These are phyloP conservation scores for Thuja plicata DNA, from an alignment of 83 land plant species.

Conservation along the genomic window DNA sequence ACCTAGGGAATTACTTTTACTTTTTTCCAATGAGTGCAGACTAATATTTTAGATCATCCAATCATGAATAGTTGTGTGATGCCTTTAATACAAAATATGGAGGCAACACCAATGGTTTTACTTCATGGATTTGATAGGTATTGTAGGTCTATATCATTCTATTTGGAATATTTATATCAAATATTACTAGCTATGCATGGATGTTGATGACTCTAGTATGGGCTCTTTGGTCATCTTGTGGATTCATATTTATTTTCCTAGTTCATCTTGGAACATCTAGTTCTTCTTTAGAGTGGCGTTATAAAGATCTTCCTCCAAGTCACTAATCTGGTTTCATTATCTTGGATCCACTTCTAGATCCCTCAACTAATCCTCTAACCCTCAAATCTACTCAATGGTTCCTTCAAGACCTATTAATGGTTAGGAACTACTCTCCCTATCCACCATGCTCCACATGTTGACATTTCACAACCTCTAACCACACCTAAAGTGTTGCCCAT, in stretches of 20 bases:
- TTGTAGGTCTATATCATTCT: no score
- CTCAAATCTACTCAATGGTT: no score
- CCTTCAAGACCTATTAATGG: no score
- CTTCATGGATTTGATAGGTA: no score
- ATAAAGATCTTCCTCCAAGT: constrained; percentile 44
- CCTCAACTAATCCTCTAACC: no score
- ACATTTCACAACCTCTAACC: no score
- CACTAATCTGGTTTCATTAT: no score
- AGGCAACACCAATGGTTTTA: constrained; percentile 54
- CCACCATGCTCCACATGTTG: no score
- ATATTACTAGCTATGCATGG: not conserved
- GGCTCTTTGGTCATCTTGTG: constrained; percentile 4
- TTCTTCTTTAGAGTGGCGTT: constrained; percentile 94
- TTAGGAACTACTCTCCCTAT: no score
- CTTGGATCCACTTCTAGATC: no score
- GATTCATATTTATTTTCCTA: not conserved
- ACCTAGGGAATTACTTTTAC: no score
- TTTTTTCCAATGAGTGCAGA: constrained; percentile 37
- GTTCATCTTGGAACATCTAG: constrained; percentile 31
- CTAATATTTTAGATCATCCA: constrained; percentile 32
- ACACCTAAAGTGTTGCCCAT: no score
- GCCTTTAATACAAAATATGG: constrained; percentile 34
- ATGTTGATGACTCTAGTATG: not conserved
- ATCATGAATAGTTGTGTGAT: constrained; percentile 90
- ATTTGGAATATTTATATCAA: constrained; percentile 5